These are phyloP conservation scores for Talaromyces marneffei DNA, from an alignment of 2,329 filamentous ascomycete genomes.

Conservation along the genomic window DNA sequence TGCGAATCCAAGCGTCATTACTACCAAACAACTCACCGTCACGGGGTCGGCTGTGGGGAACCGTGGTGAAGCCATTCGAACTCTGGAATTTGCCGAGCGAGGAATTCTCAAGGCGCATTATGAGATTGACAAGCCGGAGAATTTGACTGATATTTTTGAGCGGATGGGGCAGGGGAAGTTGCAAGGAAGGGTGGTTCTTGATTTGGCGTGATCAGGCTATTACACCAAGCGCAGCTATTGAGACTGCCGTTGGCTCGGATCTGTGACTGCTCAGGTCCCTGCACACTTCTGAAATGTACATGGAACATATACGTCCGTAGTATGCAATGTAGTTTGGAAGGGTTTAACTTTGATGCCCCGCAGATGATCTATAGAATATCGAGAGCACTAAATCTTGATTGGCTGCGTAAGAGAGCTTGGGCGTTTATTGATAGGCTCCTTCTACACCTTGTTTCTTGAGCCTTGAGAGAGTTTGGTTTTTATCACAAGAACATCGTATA, in stretches of 20 bases:
- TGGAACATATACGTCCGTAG: no score
- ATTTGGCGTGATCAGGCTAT: slow-evolving; percentile 28
- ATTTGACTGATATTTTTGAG: slow-evolving; percentile 42
- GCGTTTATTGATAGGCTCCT: neutral
- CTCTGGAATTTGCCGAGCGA: slow-evolving; percentile 44
- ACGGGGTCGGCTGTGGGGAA: slow-evolving; percentile 49
- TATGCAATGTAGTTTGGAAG: neutral
- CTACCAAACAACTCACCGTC: slow-evolving; percentile 42
- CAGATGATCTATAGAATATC: neutral
- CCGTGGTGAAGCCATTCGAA: slow-evolving; percentile 46
- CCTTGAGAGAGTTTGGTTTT: neutral
- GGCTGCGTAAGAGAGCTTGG: neutral
- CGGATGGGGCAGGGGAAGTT: slow-evolving; percentile 42
- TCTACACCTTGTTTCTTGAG: neutral
- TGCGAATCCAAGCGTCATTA: slow-evolving; percentile 39
- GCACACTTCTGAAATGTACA: neutral
- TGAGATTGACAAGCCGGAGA: slow-evolving; percentile 44
- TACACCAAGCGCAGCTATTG: neutral
- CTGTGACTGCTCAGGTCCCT: neutral
- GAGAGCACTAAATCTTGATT: no score
- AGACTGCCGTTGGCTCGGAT: neutral
- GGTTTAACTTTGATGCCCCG: neutral
- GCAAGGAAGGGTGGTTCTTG: slow-evolving; percentile 45
- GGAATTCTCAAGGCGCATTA: slow-evolving; percentile 44
- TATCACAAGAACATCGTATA: neutral